Evolutionary conservation across 164 flowering plant species (phyloP).

Genomic region (Macadamia tetraphylla): DNA sequence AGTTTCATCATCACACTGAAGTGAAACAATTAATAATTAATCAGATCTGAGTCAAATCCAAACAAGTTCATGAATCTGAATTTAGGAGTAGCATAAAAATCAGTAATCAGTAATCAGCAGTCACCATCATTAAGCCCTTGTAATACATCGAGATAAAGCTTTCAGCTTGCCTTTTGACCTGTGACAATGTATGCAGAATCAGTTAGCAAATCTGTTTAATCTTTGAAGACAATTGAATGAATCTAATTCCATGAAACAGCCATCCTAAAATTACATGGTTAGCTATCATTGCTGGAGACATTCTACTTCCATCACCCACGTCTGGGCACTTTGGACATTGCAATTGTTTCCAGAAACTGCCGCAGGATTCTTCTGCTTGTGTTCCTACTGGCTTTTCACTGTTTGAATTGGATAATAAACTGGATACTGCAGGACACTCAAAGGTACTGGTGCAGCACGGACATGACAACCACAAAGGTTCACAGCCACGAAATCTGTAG

Average conservation of each 20-base stretch:
- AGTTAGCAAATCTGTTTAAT: not conserved
- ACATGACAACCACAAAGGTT: conserved; percentile 74
- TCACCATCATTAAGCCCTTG: conserved; percentile 73
- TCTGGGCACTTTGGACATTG: conserved; percentile 78
- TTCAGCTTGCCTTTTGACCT: conserved; percentile 92
- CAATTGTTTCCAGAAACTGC: conserved; percentile 58
- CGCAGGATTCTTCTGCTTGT: conserved; percentile 23
- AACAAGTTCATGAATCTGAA: not conserved
- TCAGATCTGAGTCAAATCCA: not conserved
- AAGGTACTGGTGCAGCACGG: conserved; percentile 78
- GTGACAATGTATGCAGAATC: conserved; percentile 10
- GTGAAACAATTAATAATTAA: conserved; percentile 5
- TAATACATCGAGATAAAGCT: conserved; percentile 72
- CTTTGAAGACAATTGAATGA: not conserved
- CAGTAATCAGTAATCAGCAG: not conserved
- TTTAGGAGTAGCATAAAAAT: not conserved
- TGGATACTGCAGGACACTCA: conserved; percentile 68
- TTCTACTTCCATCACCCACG: conserved; percentile 51
- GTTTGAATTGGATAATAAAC: conserved; percentile 33
- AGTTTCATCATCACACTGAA: conserved; percentile 93
- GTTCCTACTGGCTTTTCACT: conserved; percentile 23
- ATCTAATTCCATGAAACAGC: not conserved
- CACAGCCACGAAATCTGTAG: conserved; percentile 78
- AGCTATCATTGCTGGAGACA: conserved; percentile 67
- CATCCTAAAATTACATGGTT: conserved; percentile 61